Conservation (phyloP, 306 rosid genomes). For the Glycine tomentella region DNA sequence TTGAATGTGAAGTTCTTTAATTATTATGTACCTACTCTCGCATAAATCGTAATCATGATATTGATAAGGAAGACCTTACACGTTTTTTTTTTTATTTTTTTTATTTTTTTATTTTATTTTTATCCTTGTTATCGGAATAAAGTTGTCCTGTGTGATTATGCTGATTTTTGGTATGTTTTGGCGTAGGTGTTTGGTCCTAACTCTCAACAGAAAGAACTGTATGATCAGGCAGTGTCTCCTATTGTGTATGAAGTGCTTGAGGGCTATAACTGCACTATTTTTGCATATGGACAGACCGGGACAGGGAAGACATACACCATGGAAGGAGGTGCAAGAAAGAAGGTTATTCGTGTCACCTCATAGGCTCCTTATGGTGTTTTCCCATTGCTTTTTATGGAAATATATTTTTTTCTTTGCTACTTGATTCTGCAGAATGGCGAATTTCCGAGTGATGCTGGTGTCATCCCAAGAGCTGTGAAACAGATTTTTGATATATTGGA, state of each 20-base stretch:
- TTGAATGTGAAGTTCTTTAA: neutral
- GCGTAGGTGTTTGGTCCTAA: constrained; percentile 90
- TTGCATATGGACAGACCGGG: constrained; percentile 99
- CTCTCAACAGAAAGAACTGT: constrained; percentile 88
- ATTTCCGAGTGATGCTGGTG: constrained; percentile 98
- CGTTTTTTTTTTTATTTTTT: too few species aligned
- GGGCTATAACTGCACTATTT: constrained; percentile 97
- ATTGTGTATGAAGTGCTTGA: constrained; percentile 97
- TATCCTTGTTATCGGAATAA: neutral
- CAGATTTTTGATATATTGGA: constrained; percentile 95
- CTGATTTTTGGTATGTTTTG: constrained; percentile 48
- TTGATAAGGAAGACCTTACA: neutral
- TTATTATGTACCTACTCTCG: constrained; percentile 4
- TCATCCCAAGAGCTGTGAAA: constrained; percentile 96
- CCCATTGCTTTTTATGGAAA: constrained; percentile 10
- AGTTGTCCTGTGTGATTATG: constrained; percentile 31
- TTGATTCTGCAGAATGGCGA: constrained; percentile 82
- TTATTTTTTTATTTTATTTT: too few species aligned
- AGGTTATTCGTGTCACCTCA: constrained; percentile 57
- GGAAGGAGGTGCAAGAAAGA: constrained; percentile 99
- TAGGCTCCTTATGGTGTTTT: constrained; percentile 4
- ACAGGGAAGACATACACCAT: constrained; percentile 98
- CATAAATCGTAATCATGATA: constrained; percentile 17
- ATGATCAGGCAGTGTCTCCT: constrained; percentile 96
- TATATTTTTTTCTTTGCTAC: constrained; percentile 13